Conservation (phyloP, 345 rosid genomes). For the Sapria himalayana region DNA sequence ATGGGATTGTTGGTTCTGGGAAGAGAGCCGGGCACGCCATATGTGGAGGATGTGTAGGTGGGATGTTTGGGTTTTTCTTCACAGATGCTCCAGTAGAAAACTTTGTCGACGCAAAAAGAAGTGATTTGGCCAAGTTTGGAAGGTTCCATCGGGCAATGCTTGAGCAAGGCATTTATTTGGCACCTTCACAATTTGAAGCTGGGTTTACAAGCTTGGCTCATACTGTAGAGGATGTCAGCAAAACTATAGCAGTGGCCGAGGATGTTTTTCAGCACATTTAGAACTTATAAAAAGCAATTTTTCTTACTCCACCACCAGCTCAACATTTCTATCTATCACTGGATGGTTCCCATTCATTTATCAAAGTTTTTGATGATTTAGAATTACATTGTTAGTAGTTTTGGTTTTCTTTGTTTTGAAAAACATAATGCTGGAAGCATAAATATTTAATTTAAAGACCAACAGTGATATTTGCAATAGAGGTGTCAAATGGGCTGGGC, state of each 20-base stretch:
- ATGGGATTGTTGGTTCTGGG: conserved; percentile 58
- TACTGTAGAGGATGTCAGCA: conserved; percentile 43
- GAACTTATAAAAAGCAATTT: conserved; percentile 8
- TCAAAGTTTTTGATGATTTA: no score
- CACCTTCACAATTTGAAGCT: conserved; percentile 94
- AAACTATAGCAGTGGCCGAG: conserved; percentile 66
- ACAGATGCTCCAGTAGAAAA: conserved; percentile 66
- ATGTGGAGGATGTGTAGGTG: conserved; percentile 58
- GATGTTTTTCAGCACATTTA: conserved; percentile 47
- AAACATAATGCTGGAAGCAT: no score
- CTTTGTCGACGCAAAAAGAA: conserved; percentile 68
- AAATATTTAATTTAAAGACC: no score
- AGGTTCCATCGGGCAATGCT: conserved; percentile 63
- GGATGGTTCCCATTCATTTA: no score
- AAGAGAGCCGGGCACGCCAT: conserved; percentile 74
- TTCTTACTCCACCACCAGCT: no score
- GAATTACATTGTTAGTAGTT: no score
- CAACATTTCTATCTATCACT: no score
- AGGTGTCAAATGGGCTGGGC: no score
- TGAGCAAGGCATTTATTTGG: conserved; percentile 87
- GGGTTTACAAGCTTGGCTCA: conserved; percentile 94
- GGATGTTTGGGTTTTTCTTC: conserved; percentile 97
- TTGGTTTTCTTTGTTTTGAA: no score
- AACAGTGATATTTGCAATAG: no score
- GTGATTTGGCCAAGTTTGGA: conserved; percentile 61